Base-by-base conservation (phyloP, 1,284 basidiomycete species). In the Tylopilus orsonianus region DNA sequence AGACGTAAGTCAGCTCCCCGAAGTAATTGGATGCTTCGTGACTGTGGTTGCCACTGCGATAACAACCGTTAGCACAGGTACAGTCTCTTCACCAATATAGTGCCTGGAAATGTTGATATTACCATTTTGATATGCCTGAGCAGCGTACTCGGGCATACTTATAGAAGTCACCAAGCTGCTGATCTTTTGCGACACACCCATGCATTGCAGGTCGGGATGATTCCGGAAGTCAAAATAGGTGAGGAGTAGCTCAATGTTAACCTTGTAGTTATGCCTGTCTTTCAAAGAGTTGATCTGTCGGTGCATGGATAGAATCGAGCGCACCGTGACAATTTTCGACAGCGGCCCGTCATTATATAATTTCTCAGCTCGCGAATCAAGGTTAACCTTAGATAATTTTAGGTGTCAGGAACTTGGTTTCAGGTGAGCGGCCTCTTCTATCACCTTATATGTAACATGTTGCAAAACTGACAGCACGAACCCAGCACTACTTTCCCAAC, bases 41-140 rank as follows among this genome's bases (percentile, higher is more conserved):
- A 64, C 99, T 99, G 66, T 99, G 96, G 65, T 99, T 99, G 5
- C 97, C 97, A 18, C 97, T n/a, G n/a, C 97, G 60, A 99, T 97
- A 44, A 98, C 85, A 26, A 99, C 75, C 0, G 97, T 99, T 60
- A 97, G 71, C 6, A 97, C 69, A 0, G 95, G 94, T 0, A 96
- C 96, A 7, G 64, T 72, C 57, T 79, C 85, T 59, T 87, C 75
- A 2, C 93, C 93, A 0, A 83, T 85, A 65, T 98, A 99, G 67
- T 98, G 96, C 61, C 87, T 87, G 46, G 37, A 33, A 32, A 41
- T 23, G 16, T 41, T 10, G 33, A 30, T 10, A 19, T 55, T 14
- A 49, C 24, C 41, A 23, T 20, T 45, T 42, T 20, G 4, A 46
- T 39, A 26, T 29, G 37, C 18, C 18, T 33, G 27, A n/a, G 19